Base-by-base conservation (phyloP, 345 rosid genomes). In the Boechera stricta region DNA sequence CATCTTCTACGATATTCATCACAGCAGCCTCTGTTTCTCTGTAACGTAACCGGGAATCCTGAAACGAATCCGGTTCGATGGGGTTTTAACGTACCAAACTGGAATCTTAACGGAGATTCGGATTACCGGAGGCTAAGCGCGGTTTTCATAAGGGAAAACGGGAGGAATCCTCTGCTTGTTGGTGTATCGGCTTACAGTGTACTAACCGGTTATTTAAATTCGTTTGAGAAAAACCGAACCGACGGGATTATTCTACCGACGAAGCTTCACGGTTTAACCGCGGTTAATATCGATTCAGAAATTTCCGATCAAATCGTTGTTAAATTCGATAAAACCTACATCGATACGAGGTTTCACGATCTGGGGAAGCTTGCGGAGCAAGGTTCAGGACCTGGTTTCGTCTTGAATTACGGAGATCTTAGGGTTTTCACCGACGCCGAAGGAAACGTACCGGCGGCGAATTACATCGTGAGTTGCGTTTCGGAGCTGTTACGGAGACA, bases 91-190 rank as follows among this genome's bases (percentile, higher is more conserved):
- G 66, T 83, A 26, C 78, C 85, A 26, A 81, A 84, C 58, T 78
- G 79, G 60, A 82, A 86, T 71, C 75, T 79, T 8, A 73, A 72
- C 32, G 87, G 76, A 29, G 95, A 86, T 59, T 90, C 82, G 47
- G 88, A 85, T 47, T 64, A 79, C 54, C 68, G 81, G 73, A 82
- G 95, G 74, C 89, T 91, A 6, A 82, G 86, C 4, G 87, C 83
- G 69, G 85, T 91, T 51, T 73, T 91, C 45, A 67, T 44, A 66
- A 83, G 79, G 69, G 80, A 76, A n/a, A 84, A 79, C 61, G 84
- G 87, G 24, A 87, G 88, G 70, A 91, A 89, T 82, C 98, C 97
- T 35, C 83, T 93, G 73, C 88, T 93, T 18, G 77, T 89, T 24
- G 98, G 98, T 42, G 82, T 79, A 53, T 81, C 80, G 6, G 91